A percentile compares a stretch with the other conserved stretches of the same genome.
Conservation (phyloP, 2,329 filamentous ascomycete species). For the Alternaria sp. region DNA sequence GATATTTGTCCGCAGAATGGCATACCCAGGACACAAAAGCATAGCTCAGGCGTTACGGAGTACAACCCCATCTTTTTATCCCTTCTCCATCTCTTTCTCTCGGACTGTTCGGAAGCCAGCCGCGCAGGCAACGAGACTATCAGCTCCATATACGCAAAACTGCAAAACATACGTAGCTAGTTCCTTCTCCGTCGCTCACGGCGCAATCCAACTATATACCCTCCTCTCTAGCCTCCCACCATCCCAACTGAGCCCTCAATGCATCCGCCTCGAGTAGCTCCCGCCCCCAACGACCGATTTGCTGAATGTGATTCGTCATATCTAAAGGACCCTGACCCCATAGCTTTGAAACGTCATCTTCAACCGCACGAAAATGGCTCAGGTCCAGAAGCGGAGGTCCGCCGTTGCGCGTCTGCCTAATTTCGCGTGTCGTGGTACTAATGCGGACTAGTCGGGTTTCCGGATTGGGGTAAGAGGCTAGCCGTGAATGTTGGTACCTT, state of each 20-base stretch:
- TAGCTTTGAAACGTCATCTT: background rate
- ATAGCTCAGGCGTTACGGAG: constrained; percentile 6
- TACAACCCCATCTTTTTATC: background rate
- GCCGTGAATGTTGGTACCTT: background rate
- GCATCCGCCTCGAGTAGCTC: background rate
- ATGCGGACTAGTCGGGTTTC: background rate
- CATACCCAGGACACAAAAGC: constrained; percentile 9
- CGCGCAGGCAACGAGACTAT: background rate
- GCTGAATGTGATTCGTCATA: background rate
- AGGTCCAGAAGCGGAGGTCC: background rate
- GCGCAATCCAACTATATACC: background rate
- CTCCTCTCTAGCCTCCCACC: background rate
- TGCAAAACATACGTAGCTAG: background rate
- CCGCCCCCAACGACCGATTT: background rate
- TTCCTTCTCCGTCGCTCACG: background rate
- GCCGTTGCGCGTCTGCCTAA: background rate
- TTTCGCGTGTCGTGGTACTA: background rate
- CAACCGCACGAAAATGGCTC: background rate
- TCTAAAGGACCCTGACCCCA: background rate
- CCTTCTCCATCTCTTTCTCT: background rate
- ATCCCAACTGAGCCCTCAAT: background rate
- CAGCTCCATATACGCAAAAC: background rate
- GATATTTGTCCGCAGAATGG: constrained; percentile 7
- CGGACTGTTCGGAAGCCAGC: background rate
- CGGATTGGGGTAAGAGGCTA: no score